These are phyloP conservation scores for Stropharia rugosoannulata DNA, from an alignment of 768 basidiomycete genomes.

Conservation along the genomic window DNA sequence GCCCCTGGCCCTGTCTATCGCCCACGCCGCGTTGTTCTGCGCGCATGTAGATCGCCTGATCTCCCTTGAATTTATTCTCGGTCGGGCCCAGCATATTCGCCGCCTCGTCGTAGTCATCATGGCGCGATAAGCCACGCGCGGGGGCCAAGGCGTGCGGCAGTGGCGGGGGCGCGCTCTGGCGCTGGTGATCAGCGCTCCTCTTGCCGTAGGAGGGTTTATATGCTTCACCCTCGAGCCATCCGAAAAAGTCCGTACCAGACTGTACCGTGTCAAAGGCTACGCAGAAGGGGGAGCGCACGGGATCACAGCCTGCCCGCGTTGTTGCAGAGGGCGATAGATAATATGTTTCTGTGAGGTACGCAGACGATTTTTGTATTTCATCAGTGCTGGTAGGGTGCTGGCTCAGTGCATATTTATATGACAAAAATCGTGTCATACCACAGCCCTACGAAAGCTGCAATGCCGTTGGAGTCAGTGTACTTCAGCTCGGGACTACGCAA, in stretches of 20 bases:
- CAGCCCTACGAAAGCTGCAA: constrained; percentile 69
- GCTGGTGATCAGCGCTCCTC: background rate
- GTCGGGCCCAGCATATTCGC: background rate
- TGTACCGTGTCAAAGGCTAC: constrained; percentile 55
- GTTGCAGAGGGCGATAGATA: constrained; percentile 34
- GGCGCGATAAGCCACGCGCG: no score
- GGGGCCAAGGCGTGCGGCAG: background rate
- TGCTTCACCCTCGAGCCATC: constrained; percentile 69
- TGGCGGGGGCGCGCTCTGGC: background rate
- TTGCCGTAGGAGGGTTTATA: background rate
- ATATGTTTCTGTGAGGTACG: constrained; percentile 73
- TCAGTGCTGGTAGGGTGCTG: constrained; percentile 52
- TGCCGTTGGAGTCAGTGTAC: constrained; percentile 63
- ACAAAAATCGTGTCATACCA: constrained; percentile 41
- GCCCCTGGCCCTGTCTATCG: background rate
- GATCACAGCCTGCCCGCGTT: constrained; percentile 36
- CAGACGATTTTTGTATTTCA: constrained; percentile 74
- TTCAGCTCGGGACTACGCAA: constrained; percentile 55
- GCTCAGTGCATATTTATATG: background rate
- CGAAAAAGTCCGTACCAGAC: constrained; percentile 52
- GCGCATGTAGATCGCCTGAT: constrained; percentile 1
- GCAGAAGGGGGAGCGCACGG: constrained; percentile 67
- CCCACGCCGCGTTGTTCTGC: background rate
- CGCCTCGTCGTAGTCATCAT: no score
- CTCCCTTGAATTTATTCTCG: background rate